phyloP scores from a whole-genome alignment of 2,329 filamentous ascomycete genomes.

The Fusarium anthophilum region DNA sequence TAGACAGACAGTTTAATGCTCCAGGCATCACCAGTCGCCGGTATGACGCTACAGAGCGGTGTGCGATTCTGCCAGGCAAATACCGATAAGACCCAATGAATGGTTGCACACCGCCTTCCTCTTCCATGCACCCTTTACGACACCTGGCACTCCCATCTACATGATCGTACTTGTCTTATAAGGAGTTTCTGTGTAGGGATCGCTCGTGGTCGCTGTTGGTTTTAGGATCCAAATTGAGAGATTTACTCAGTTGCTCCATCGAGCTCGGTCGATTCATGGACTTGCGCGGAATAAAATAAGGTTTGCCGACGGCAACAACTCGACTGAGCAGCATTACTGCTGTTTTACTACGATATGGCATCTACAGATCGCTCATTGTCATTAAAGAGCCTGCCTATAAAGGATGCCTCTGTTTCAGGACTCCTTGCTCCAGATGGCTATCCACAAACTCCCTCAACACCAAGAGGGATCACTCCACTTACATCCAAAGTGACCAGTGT shows the following conservation, averaged over 20 bases:
- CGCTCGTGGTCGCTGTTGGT: not conserved
- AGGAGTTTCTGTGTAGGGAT: not conserved
- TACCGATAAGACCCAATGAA: conserved; percentile 25
- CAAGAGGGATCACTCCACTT: conserved; percentile 69
- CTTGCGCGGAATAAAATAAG: conserved; percentile 15
- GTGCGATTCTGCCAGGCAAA: conserved; percentile 40
- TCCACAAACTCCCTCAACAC: conserved; percentile 77
- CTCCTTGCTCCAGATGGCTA: conserved; percentile 81
- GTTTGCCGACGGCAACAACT: not conserved
- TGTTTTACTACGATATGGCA: conserved; percentile 21
- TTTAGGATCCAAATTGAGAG: not conserved
- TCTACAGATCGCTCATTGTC: conserved; percentile 32
- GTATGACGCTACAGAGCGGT: conserved; percentile 45
- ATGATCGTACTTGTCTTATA: conserved; percentile 6
- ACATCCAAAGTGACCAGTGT: conserved; percentile 85
- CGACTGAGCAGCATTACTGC: not conserved
- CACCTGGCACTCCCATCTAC: conserved; percentile 35
- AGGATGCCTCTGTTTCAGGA: conserved; percentile 47
- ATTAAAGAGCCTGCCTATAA: conserved; percentile 33
- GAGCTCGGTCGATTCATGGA: not conserved
- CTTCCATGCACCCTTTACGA: conserved; percentile 32
- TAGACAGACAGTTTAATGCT: conserved; percentile 2
- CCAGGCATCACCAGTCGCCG: conserved; percentile 38
- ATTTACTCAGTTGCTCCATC: not conserved
- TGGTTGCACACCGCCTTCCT: conserved; percentile 38